Conservation (phyloP, 352 stramenopile species). For the Phytophthora cactorum region DNA sequence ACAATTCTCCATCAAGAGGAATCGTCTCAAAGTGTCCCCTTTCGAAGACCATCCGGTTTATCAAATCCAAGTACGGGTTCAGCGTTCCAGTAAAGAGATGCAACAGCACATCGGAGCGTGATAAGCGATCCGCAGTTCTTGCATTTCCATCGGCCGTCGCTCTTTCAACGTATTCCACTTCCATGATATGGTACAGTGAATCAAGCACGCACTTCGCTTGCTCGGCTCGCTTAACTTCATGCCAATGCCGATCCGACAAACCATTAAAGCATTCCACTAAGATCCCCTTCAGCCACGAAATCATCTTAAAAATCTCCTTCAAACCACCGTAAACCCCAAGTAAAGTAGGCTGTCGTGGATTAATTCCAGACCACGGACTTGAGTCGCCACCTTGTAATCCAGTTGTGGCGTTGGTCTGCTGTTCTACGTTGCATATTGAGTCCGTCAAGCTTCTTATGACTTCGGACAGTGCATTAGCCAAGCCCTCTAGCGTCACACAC, state of each 20-base stretch:
- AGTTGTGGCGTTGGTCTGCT: slow-evolving; percentile 9
- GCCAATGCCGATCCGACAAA: slow-evolving; percentile 27
- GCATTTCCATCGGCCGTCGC: slow-evolving; percentile 8
- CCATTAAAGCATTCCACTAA: slow-evolving; percentile 43
- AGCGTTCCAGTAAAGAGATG: slow-evolving; percentile 54
- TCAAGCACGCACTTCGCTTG: slow-evolving; percentile 51
- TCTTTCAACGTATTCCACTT: slow-evolving; percentile 48
- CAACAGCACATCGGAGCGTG: slow-evolving; percentile 52
- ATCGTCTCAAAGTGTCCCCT: slow-evolving; percentile 47
- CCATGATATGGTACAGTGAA: slow-evolving; percentile 48
- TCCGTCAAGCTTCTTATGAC: slow-evolving; percentile 32
- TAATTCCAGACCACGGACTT: slow-evolving; percentile 33
- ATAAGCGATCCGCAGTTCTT: slow-evolving; percentile 20
- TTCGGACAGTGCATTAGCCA: slow-evolving; percentile 50
- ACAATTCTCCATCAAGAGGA: slow-evolving; percentile 54
- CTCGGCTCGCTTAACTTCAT: slow-evolving; percentile 43
- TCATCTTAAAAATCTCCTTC: slow-evolving; percentile 46
- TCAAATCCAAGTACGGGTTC: slow-evolving; percentile 53
- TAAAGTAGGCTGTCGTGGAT: slow-evolving; percentile 46
- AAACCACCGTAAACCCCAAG: slow-evolving; percentile 48
- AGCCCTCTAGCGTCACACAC: slow-evolving; percentile 54
- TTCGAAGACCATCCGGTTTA: slow-evolving; percentile 63
- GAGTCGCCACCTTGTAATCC: slow-evolving; percentile 10
- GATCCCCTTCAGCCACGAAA: slow-evolving; percentile 51
- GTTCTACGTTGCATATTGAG: slow-evolving; percentile 35